phyloP scores from a whole-genome alignment of 164 flowering plant genomes.

The Vitis riparia region DNA sequence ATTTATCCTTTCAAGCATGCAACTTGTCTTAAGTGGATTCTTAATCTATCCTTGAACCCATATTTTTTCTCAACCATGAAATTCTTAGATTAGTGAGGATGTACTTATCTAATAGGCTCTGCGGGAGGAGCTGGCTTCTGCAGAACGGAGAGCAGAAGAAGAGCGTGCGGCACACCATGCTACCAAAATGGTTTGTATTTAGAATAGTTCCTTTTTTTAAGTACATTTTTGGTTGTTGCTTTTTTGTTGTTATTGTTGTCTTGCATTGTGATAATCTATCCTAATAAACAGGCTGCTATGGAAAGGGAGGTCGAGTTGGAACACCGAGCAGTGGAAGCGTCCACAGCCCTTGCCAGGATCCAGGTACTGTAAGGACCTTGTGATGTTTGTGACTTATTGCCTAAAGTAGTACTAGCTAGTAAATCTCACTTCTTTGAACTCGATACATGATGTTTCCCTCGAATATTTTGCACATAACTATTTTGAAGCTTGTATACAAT shows the following conservation, averaged over 20 bases:
- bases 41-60: neutral
- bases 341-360: slow-evolving; percentile 84
- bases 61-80: slow-evolving; percentile 6
- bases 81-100: slow-evolving; percentile 2
- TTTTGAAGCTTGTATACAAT: too few species aligned
- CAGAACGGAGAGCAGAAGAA: slow-evolving; percentile 88
- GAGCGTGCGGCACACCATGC: slow-evolving; percentile 95
- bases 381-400: slow-evolving; percentile 5
- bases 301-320: slow-evolving; percentile 95
- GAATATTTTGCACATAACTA: too few species aligned
- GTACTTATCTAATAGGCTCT: slow-evolving; percentile 60
- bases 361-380: slow-evolving; percentile 58
- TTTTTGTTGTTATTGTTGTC: slow-evolving; percentile 3
- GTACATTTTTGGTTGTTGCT: slow-evolving; percentile 7
- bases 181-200: slow-evolving; percentile 72
- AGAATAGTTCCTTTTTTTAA: neutral
- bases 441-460: too few species aligned
- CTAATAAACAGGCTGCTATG: slow-evolving; percentile 76
- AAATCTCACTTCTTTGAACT: too few species aligned
- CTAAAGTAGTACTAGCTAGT: neutral
- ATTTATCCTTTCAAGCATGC: neutral
- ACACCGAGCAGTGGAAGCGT: slow-evolving; percentile 84
- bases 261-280: slow-evolving; percentile 1
- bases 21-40: slow-evolving; percentile 1
- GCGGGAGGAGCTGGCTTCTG: slow-evolving; percentile 88